phyloP scores from a whole-genome alignment of 305 asterid genomes.

The Fraxinus greggii region DNA sequence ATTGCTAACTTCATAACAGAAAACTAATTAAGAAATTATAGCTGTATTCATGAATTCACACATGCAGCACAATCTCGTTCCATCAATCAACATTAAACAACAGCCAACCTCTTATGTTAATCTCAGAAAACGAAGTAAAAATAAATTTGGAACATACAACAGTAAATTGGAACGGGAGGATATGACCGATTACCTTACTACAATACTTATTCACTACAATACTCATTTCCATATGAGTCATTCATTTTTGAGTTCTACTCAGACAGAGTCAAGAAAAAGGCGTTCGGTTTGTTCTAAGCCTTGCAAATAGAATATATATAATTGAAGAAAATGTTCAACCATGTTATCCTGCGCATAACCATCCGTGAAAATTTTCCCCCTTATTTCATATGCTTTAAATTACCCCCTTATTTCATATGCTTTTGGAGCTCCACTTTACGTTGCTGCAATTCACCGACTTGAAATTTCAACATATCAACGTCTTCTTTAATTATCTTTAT shows the following conservation, averaged over 20 bases:
- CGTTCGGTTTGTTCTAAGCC: not conserved
- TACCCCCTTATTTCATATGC: conserved; percentile 19
- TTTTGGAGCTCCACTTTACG: conserved; percentile 23
- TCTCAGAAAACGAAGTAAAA: not conserved
- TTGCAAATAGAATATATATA: not conserved
- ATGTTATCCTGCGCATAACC: not conserved
- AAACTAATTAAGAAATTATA: not conserved
- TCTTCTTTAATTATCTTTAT: conserved; percentile 25
- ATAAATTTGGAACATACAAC: not conserved
- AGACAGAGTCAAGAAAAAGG: not conserved
- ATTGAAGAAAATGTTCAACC: not conserved
- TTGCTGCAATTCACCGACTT: conserved; percentile 25
- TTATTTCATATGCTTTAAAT: conserved; percentile 13
- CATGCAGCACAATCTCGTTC: not conserved
- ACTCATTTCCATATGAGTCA: not conserved
- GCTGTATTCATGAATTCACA: not conserved
- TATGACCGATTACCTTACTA: not conserved
- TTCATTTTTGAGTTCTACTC: not conserved
- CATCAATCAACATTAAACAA: not conserved
- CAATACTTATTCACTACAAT: not conserved
- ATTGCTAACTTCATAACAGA: not conserved
- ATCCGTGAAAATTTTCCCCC: not conserved
- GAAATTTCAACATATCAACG: conserved; percentile 30
- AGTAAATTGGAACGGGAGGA: not conserved
- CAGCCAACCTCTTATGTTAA: not conserved